Base-by-base conservation (phyloP, 768 basidiomycete genomes). In the Ramaria sp. region DNA sequence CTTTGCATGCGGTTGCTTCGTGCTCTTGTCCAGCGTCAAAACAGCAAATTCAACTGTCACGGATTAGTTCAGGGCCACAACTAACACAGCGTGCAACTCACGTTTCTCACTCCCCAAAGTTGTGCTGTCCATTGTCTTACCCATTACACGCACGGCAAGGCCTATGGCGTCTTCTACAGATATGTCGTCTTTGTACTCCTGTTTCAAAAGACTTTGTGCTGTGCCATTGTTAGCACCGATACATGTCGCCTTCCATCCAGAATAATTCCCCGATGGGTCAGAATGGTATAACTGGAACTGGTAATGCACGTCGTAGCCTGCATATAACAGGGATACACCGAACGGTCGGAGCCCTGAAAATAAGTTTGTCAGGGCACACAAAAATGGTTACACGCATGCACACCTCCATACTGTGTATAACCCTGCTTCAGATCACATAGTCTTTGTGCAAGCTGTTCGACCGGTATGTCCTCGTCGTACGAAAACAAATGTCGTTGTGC, bases 121-220 rank as follows among this genome's bases (percentile, higher is more conserved):
- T 31, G 95, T 97, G 61, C 91, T 93, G 67, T 99, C 96, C 95
- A 99, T 97, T 54, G 95, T 97, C 80, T 97, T 98, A 77, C 92
- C 94, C 92, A 99, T 94, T 53, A 91, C 88, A 72, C 84, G 86
- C 62, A 98, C 76, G 46, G 88, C 91, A 20, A 99, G 76, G n/a
- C 82, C 85, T 63, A 95, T 86, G 20, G 93, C 94, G 48, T 95
- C 93, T 67, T 94, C 88, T 41, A 98, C 79, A 12, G 78, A 75
- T 55, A 98, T 86, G 57, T 91, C 91, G 62, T 98, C 96, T 70
- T 96, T 94, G 73, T 97, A 98, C 70, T 99, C 96, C 72, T 99
- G 95, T 75, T 97, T 94, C 62, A 99, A 73, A 61, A 98, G 73
- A 64, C 88, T 91, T 70, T 94, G 91, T 19, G 94, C 94, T 0